Percentiles rank a stretch among this genome's conserved stretches.
These are phyloP conservation scores for Jaenimonas drosophilae DNA, from an alignment of 208 protist genomes.

Conservation along the genomic window DNA sequence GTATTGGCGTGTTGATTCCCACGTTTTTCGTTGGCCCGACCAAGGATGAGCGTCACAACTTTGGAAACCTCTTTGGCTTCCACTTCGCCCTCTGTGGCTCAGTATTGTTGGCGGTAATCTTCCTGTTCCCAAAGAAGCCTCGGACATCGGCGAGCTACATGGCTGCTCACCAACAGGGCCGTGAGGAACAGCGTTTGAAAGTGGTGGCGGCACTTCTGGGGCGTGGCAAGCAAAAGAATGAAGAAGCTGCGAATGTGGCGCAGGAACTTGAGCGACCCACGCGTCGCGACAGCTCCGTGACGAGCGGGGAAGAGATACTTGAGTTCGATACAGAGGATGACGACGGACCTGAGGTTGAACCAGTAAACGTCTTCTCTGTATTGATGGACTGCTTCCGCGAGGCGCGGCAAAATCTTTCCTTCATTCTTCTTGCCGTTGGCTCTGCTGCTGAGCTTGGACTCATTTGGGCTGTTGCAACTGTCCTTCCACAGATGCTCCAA, in stretches of 20 bases:
- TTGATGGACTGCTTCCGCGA: conserved; percentile 45
- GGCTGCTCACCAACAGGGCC: conserved; percentile 24
- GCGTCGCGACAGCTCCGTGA: neutral
- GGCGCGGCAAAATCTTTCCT: conserved; percentile 33
- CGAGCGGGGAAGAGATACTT: neutral
- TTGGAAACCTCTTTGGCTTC: conserved; percentile 66
- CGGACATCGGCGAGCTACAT: conserved; percentile 40
- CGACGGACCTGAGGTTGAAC: conserved; percentile 29
- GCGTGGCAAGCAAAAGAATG: neutral
- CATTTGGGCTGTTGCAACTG: conserved; percentile 64
- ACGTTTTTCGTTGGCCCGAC: conserved; percentile 55
- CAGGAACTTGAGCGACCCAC: neutral
- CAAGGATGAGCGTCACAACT: conserved; percentile 30
- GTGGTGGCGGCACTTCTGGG: neutral
- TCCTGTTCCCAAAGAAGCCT: conserved; percentile 32
- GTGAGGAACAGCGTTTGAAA: conserved; percentile 20
- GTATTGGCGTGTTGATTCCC: conserved; percentile 47
- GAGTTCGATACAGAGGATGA: neutral
- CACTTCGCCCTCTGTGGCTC: conserved; percentile 34
- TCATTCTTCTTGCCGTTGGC: conserved; percentile 40
- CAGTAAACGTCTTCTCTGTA: conserved; percentile 58
- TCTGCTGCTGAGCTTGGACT: conserved; percentile 56
- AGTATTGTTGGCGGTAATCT: conserved; percentile 30
- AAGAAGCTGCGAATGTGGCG: neutral
- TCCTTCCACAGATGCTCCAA: conserved; percentile 56